Evolutionary conservation across 345 rosid species (phyloP).

Genomic region (Theobroma cacao): DNA sequence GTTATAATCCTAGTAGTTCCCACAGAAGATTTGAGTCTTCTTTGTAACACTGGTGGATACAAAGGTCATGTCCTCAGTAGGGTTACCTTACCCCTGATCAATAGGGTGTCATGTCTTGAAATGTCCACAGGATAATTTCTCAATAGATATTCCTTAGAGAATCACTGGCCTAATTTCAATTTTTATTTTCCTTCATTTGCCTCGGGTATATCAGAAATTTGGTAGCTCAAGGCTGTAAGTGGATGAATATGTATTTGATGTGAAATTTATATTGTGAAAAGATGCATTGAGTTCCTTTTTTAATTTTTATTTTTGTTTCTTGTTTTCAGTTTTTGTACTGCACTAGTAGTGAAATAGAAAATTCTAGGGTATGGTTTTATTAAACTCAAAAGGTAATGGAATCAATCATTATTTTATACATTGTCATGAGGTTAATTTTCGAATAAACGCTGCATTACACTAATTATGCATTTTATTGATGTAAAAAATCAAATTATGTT

Average conservation of each 20-base stretch:
- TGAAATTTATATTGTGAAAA: neutral
- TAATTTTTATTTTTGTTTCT: no score
- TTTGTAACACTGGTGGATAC: neutral
- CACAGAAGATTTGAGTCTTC: neutral
- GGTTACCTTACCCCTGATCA: neutral
- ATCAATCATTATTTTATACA: neutral
- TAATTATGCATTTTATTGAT: neutral
- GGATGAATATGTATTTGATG: neutral
- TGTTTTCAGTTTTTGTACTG: neutral
- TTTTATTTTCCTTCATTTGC: neutral
- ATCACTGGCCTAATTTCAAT: neutral
- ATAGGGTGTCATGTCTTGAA: slow-evolving; percentile 6
- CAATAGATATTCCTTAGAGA: neutral
- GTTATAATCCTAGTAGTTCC: neutral
- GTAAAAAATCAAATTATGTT: neutral
- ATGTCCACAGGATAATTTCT: neutral
- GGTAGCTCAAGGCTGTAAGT: neutral
- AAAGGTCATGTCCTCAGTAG: neutral
- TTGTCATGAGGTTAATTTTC: neutral
- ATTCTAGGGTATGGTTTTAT: neutral
- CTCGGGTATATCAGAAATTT: neutral
- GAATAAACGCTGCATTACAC: neutral
- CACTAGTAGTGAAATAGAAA: neutral
- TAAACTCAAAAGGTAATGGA: neutral
- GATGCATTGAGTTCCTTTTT: neutral